Percentiles rank a stretch among this genome's conserved stretches.
Conservation (phyloP, 768 basidiomycete species). For the Leccinum truebloodii region DNA sequence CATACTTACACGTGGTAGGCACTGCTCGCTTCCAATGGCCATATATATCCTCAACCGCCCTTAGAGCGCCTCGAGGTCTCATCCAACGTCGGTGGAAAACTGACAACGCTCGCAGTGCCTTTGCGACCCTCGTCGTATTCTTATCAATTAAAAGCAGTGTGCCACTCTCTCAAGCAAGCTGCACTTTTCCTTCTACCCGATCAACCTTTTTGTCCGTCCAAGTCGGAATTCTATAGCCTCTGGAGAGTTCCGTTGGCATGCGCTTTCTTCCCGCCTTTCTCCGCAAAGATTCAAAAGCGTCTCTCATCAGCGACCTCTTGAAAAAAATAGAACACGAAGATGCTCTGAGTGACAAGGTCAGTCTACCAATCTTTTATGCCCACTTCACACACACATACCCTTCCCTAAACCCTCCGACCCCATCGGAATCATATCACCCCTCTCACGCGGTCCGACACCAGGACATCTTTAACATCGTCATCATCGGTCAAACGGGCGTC, state of each 20-base stretch:
- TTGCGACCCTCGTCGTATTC: constrained; percentile 1
- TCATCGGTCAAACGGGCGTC: constrained; percentile 34
- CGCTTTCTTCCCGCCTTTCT: constrained; percentile 29
- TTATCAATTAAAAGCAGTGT: constrained; percentile 16
- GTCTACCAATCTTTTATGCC: constrained; percentile 1
- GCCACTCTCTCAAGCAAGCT: neutral
- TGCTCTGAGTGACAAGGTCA: constrained; percentile 24
- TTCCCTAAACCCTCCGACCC: neutral
- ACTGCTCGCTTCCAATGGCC: neutral
- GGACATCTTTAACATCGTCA: constrained; percentile 32
- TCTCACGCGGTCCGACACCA: constrained; percentile 8
- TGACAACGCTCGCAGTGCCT: constrained; percentile 16
- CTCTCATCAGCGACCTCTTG: constrained; percentile 25
- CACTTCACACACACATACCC: neutral
- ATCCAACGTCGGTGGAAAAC: constrained; percentile 12
- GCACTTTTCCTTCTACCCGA: constrained; percentile 16
- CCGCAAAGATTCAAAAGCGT: constrained; percentile 29
- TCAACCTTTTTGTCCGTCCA: constrained; percentile 7
- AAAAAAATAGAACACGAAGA: constrained; percentile 26
- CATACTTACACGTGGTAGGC: too few species aligned
- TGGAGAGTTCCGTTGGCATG: constrained; percentile 17
- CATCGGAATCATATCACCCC: neutral
- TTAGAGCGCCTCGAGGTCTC: constrained; percentile 16
- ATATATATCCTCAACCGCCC: constrained; percentile 12
- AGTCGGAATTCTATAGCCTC: neutral